Base-by-base conservation (phyloP, 768 basidiomycete genomes). In the Hypholoma sublateritium region DNA sequence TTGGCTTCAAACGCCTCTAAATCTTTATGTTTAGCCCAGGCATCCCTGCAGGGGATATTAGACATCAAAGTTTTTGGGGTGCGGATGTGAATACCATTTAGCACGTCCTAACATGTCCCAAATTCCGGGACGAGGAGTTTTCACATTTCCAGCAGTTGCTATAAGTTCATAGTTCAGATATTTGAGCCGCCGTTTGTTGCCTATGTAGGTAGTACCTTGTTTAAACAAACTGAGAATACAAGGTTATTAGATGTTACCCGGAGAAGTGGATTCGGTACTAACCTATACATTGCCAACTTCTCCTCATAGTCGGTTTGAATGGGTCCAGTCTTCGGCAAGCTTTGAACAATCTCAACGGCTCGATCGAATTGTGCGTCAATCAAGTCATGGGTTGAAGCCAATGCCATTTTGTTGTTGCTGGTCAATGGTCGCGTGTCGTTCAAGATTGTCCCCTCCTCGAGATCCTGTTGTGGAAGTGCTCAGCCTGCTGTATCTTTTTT, bases 251-350 rank as follows among this genome's bases (percentile, higher is more conserved):
- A 28, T 55, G 37, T 41, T 17, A 9, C 21, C 55, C 35, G 5
- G 22, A 4, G 37, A 45, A 53, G 11, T 55, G 28, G 46, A 25
- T 39, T 17, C 14, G 43, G 9, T 17, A 68, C 81, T 34, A 59
- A 88, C 89, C 92, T 92, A 69, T 98, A 98, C 85, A 98, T 93
- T 11, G 85, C 83, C 13, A 98, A 75, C 70, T 98, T 98, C 69
- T 96, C 94, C 62, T 97, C 95, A 68, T 98, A 97, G 61, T 85
- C 91, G 0, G 95, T 97, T 70, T 97, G 94, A 65, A 98, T 94
- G 28, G 95, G 93, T 0, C 95, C 94, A 9, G 86, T 92, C 78
- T 96, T 96, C 1, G 95, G 94, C 32, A 97, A 76, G 56, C 90
- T 75, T 69, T 98, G 95, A 4, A 97, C 88, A 54, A 98, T 96